Evolutionary conservation across 202 grass and related monocot species (phyloP), one percentile per base, ranked within the genome.

Genomic region (Eragrostis tef): DNA sequence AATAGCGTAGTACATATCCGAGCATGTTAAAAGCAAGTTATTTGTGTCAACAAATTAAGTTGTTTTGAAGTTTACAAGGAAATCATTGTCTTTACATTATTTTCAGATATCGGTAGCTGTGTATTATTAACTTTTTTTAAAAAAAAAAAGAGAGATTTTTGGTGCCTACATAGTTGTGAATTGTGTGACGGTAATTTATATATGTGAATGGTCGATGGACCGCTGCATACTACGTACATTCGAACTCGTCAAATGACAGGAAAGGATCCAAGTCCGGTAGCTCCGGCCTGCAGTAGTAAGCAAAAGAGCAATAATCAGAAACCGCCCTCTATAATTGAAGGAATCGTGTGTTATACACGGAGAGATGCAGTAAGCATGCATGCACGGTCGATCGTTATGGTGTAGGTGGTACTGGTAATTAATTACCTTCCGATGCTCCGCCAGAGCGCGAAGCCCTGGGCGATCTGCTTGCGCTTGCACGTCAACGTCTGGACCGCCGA

Each of bases 251-350:
- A 11, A 98, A 44, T 47, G 91, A 87, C 2, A 98, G 70, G 64
- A 98, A 83, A 13, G 95, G 95, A 49, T 98, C 95, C 79, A 98
- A 36, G 56, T 83, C 89, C 41, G 52, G 80, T 24, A 98, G 71
- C 73, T 93, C 92, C 15, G 79, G 70, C 68, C 95, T 93, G 86
- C 78, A 76, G 84, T 3, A 44, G 43, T 1, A 8, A 73, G 36
- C 70, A 3, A 51, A 60, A 25, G 0, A 31, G 0, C 56, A 50
- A 9, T 0, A 46, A 8, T 10, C 7, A 39, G 29, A n/a, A n/a
- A n/a, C n/a, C n/a, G n/a, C n/a, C n/a, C n/a, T n/a, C n/a, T n/a
- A n/a, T n/a, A n/a, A n/a, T n/a, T n/a, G n/a, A n/a, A n/a, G n/a
- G n/a, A n/a, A n/a, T n/a, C n/a, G n/a, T n/a, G n/a, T n/a, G n/a